Evolutionary conservation across 176 grass and related monocot genomes (phyloP).

Genomic region (Rhynchospora pubera): DNA sequence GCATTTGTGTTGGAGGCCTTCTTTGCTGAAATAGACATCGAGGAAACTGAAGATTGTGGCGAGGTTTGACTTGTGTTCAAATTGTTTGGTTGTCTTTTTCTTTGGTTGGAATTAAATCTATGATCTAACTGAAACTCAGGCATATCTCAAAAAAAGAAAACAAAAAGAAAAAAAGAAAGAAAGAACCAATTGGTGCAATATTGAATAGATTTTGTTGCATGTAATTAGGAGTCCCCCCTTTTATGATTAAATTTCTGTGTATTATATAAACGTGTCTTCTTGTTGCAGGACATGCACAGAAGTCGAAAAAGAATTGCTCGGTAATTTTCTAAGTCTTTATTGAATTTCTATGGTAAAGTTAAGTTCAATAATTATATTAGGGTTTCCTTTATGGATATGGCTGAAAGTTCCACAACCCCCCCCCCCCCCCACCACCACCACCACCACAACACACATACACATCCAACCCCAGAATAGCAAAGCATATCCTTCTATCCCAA

Average conservation of each 20-base stretch:
- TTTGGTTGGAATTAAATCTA: no score
- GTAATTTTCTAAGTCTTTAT: constrained; percentile 35
- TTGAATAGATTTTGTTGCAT: no score
- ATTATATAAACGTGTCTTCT: constrained; percentile 3
- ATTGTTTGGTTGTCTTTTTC: no score
- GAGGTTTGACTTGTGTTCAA: constrained; percentile 35
- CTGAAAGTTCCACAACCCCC: background rate
- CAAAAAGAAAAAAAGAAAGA: background rate
- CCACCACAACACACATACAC: background rate
- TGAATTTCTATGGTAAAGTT: background rate
- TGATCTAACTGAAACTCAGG: background rate
- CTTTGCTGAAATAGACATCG: constrained; percentile 98
- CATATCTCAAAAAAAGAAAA: background rate
- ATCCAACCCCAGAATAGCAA: background rate
- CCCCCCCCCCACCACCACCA: no score
- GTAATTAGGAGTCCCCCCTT: no score
- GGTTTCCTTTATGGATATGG: background rate
- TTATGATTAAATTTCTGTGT: background rate
- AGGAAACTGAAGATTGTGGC: constrained; percentile 39
- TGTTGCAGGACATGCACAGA: background rate
- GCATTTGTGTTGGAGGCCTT: constrained; percentile 98
- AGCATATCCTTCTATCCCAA: background rate
- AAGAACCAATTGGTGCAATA: background rate
- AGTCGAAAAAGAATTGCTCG: constrained; percentile 27
- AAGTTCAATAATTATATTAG: background rate